A percentile compares a stretch with the other conserved stretches of the same genome.
Evolutionary conservation across 1,139 yeast genomes (phyloP).

Genomic region (Kodamaea sp.): DNA sequence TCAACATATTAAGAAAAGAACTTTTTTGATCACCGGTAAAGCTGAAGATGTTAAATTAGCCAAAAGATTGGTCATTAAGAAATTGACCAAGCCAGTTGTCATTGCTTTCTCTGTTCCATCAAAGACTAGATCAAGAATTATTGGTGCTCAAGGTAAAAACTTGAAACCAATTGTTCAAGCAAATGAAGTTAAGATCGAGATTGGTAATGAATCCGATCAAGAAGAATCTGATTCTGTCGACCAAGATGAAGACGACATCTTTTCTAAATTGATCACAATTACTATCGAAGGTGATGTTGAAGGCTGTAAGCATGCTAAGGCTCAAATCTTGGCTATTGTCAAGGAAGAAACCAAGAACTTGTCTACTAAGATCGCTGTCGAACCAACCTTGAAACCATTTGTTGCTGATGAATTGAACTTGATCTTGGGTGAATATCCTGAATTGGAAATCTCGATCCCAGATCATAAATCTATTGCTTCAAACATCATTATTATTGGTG

Average conservation of each 20-base stretch:
- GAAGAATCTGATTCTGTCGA: slow-evolving; percentile 17
- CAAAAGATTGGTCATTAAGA: slow-evolving; percentile 70
- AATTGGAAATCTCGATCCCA: slow-evolving; percentile 35
- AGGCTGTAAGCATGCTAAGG: slow-evolving; percentile 73
- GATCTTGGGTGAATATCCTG: slow-evolving; percentile 20
- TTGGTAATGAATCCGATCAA: slow-evolving; percentile 47
- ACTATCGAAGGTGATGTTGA: slow-evolving; percentile 81
- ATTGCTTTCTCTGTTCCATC: slow-evolving; percentile 69
- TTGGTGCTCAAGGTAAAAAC: slow-evolving; percentile 85
- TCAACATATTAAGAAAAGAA: slow-evolving; percentile 71
- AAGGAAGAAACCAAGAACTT: slow-evolving; percentile 66
- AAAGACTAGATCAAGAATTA: slow-evolving; percentile 71
- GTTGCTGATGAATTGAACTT: slow-evolving; percentile 30
- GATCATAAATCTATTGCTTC: slow-evolving; percentile 28
- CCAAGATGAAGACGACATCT: slow-evolving; percentile 41
- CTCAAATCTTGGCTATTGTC: slow-evolving; percentile 68
- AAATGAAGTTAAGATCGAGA: slow-evolving; percentile 72
- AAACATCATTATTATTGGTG: slow-evolving; percentile 53
- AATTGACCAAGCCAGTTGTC: slow-evolving; percentile 71
- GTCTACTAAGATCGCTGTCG: slow-evolving; percentile 46
- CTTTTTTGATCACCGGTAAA: slow-evolving; percentile 80
- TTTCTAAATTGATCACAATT: slow-evolving; percentile 56
- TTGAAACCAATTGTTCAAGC: slow-evolving; percentile 75
- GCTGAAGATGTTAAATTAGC: slow-evolving; percentile 68
- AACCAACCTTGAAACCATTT: slow-evolving; percentile 50